Conservation (phyloP, 2,329 filamentous ascomycete species). For the Parafenestella ontariensis region DNA sequence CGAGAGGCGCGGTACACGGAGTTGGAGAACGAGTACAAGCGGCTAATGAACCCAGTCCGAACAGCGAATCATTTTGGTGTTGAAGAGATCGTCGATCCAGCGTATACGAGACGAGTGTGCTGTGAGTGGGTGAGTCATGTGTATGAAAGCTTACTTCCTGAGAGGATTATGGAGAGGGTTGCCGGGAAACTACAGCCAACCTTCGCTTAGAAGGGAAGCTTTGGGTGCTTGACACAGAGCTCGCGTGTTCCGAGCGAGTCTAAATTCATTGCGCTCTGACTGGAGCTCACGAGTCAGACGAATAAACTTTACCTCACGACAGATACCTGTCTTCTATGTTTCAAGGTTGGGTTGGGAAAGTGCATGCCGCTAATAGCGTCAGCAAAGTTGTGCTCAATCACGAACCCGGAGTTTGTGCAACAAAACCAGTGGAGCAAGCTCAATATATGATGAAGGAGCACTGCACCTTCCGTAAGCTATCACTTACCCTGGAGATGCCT, state of each 20-base stretch:
- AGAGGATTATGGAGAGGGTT: slow-evolving; percentile 56
- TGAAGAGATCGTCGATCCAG: slow-evolving; percentile 71
- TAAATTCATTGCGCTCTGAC: background rate
- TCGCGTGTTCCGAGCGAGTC: background rate
- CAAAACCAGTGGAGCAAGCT: background rate
- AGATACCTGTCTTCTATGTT: background rate
- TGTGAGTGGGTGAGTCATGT: slow-evolving; percentile 64
- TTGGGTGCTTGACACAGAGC: background rate
- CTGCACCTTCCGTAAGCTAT: no score
- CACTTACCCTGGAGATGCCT: background rate
- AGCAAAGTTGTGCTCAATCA: background rate
- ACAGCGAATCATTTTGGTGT: slow-evolving; percentile 70
- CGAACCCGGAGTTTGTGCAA: background rate
- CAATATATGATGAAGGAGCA: background rate
- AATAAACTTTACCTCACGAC: background rate
- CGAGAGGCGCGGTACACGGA: slow-evolving; percentile 60
- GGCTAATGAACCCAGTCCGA: slow-evolving; percentile 69
- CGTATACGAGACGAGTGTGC: slow-evolving; percentile 62
- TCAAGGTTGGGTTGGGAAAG: background rate
- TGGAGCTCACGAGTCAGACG: background rate
- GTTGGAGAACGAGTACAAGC: slow-evolving; percentile 65
- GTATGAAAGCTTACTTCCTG: slow-evolving; percentile 61
- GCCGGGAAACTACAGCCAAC: slow-evolving; percentile 45
- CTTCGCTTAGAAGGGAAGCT: slow-evolving; percentile 29
- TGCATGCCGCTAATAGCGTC: background rate